Base-by-base conservation (phyloP, 169 alveolate species). In the Eimeria acervulina region DNA sequence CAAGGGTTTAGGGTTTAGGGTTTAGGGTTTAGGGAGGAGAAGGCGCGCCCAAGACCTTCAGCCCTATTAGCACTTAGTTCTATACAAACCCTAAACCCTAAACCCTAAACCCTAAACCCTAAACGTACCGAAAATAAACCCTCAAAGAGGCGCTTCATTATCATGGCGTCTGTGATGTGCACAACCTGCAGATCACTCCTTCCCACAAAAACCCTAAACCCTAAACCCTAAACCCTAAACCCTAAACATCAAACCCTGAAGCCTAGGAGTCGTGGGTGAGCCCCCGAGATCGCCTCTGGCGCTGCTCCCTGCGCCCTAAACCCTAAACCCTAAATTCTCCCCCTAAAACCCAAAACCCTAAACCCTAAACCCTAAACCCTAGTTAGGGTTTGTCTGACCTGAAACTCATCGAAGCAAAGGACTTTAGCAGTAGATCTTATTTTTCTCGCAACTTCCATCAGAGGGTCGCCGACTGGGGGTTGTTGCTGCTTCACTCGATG, bases 141-240 rank as follows among this genome's bases (percentile, higher is more conserved):
- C 81, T 98, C 98, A 91, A 98, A 98, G 23, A 98, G 97, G 12
- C 99, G 95, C 68, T 98, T 98, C 44, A 98, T 91, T 15, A 98
- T 98, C 98, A 98, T 97, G 81, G 99, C 99, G 87, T 98, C 99
- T 21, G 98, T 98, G 59, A 98, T 98, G 80, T 98, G 98, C 1
- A 98, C 98, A 12, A 98, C 96, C 96, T 94, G 89, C 0, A 40
- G 80, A 5, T 6, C 13, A 19, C 38, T 1, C 13, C 78, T 4
- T 26, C 17, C 13, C 12, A 31, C 40, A 36, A 12, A 66, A 66
- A 74, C 55, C 85, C 85, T 74, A 36, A 74, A 74, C 59, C 59
- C 85, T 74, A 33, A 74, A 74, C 85, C 85, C 85, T 74, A 74
- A 33, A 36, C 59, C 85, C 85, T 40, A 74, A 74, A 40, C 55